Evolutionary conservation across 2,329 filamentous ascomycete species (phyloP), one percentile per base, ranked within the genome.

Genomic region (Colletotrichum sojae): DNA sequence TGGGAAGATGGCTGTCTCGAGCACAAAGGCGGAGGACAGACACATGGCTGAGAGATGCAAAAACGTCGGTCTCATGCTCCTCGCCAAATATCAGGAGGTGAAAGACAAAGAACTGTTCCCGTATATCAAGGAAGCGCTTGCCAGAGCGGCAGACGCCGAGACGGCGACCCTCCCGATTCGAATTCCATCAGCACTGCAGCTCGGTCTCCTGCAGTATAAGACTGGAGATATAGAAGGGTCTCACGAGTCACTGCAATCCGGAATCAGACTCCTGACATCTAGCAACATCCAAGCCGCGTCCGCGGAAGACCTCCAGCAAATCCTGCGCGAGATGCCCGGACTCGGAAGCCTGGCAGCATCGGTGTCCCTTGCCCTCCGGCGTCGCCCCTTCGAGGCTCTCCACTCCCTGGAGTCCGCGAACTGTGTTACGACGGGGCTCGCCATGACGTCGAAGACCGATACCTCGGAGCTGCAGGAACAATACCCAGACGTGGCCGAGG

Each of bases 221-320:
- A 2, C n/a, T 10, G 39, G 54, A 12, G 6, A 57, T 5, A 4
- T 46, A 2, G 22, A 15, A 22, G 2, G 45, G 20, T 15, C 54
- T 2, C 27, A 18, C 1, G 15, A 18, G 1, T 10, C 8, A 0
- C 45, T 57, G 1, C 54, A 57, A 27, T 16, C 0, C 10, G 39
- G 15, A 1, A 18, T 57, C 13, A 5, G 39, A 3, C 39, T 57
- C 6, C 12, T 57, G 54, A 46, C 39, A 31, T 13, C 22, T 15
- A 45, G 54, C 39, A 46, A 45, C 15, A 43, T 46, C 15, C 54
- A 46, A 13, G 54, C 39, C 15, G 39, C 54, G 9, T 57, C 54
- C 8, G 54, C 54, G 27, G 39, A 57, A 31, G 54, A 57, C 22
- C n/a, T 31, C 2, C 40, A 57, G 20, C 54, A 20, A 20, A 57